Evolutionary conservation across 108 stramenopile species (phyloP).

Genomic region (Cyclostephanos tholiformis): DNA sequence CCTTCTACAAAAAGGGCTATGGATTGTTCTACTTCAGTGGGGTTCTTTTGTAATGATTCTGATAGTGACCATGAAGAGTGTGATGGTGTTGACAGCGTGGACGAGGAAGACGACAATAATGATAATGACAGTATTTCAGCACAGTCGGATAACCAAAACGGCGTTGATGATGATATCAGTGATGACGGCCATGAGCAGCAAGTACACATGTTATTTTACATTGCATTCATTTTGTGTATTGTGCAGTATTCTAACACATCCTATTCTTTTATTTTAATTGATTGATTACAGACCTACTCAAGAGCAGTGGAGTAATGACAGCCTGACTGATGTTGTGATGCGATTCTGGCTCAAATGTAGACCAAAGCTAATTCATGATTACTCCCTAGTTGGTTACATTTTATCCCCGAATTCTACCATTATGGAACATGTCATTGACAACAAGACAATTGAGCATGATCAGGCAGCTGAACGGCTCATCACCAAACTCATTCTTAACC

Average conservation of each 20-base stretch:
- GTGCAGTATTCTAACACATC: too few species aligned
- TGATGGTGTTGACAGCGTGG: neutral
- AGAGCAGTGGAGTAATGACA: neutral
- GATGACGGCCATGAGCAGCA: slow-evolving; percentile 8
- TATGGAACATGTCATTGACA: slow-evolving; percentile 1
- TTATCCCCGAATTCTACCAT: slow-evolving; percentile 8
- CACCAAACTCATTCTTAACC: slow-evolving; percentile 10
- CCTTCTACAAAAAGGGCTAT: neutral
- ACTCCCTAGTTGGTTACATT: slow-evolving; percentile 11
- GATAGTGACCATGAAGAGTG: neutral
- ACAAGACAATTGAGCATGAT: neutral
- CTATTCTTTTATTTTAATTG: too few species aligned
- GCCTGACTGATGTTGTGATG: slow-evolving; percentile 1
- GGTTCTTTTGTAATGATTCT: neutral
- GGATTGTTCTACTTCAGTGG: neutral
- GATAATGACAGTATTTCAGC: slow-evolving; percentile 6
- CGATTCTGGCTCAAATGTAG: neutral
- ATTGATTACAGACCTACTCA: too few species aligned
- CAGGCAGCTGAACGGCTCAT: slow-evolving; percentile 6
- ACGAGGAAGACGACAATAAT: slow-evolving; percentile 7
- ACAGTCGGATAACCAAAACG: neutral
- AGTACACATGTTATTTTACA: neutral
- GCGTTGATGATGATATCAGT: neutral
- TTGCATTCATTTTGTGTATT: neutral
- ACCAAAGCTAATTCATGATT: too few species aligned